Percentiles rank a stretch among this genome's conserved stretches.
Conservation (phyloP, 768 basidiomycete genomes). For the Suillus fuscotomentosus region DNA sequence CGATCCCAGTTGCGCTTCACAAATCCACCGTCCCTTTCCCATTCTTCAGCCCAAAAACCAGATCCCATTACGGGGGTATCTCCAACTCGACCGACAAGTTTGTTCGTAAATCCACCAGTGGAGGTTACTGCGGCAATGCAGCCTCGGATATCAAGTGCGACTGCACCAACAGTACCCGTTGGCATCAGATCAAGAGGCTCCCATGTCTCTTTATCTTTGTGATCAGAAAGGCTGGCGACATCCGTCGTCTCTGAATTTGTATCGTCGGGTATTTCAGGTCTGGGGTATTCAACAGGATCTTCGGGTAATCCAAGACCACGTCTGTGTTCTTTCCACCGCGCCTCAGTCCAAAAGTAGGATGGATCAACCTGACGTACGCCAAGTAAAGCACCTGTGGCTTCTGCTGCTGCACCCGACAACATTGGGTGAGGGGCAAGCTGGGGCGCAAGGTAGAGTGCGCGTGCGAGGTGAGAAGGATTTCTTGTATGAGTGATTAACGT, state of each 20-base stretch:
- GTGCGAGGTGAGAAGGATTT: constrained; percentile 73
- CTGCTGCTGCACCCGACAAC: constrained; percentile 65
- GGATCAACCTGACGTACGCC: constrained; percentile 64
- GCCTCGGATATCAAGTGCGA: constrained; percentile 72
- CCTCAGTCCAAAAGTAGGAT: constrained; percentile 76
- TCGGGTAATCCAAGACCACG: constrained; percentile 73
- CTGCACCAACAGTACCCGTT: constrained; percentile 82
- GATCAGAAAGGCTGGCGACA: constrained; percentile 15
- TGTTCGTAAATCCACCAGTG: constrained; percentile 82
- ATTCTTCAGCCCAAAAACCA: constrained; percentile 86
- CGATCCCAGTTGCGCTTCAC: constrained; percentile 40
- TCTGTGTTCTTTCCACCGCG: constrained; percentile 76
- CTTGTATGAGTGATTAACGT: constrained; percentile 65
- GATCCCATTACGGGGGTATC: constrained; percentile 78
- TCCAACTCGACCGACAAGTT: constrained; percentile 78
- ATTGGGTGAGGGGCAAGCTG: constrained; percentile 62
- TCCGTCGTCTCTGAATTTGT: constrained; percentile 17
- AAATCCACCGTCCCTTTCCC: constrained; percentile 40
- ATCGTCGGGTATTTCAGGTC: constrained; percentile 12
- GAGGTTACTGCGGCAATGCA: constrained; percentile 75
- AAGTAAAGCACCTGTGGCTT: constrained; percentile 53
- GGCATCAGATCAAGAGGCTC: constrained; percentile 57
- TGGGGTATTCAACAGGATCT: constrained; percentile 45
- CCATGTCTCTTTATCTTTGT: not conserved
- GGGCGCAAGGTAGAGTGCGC: constrained; percentile 70